A percentile compares a stretch with the other conserved stretches of the same genome.
Conservation (phyloP, 345 rosid genomes). For the Arabis alpina region DNA sequence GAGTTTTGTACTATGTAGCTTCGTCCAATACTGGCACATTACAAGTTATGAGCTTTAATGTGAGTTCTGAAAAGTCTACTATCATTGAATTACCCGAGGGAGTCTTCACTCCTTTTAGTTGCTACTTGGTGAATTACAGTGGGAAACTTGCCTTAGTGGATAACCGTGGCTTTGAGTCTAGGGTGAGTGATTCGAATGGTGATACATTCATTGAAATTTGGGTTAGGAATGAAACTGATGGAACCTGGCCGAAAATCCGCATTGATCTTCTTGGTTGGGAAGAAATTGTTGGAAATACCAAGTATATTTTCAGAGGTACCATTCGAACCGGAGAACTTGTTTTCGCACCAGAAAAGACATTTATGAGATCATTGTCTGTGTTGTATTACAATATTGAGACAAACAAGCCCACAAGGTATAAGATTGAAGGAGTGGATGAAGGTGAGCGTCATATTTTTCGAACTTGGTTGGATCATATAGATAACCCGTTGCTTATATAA, state of each 20-base stretch:
- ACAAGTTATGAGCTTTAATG: background rate
- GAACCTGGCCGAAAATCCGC: background rate
- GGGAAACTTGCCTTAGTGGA: background rate
- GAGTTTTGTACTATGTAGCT: constrained; percentile 15
- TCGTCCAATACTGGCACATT: background rate
- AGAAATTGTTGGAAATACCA: background rate
- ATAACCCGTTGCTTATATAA: background rate
- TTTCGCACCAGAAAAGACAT: background rate
- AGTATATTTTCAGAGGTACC: background rate
- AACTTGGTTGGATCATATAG: background rate
- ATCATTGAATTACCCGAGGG: background rate
- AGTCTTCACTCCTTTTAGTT: background rate
- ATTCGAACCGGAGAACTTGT: background rate
- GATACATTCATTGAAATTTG: background rate
- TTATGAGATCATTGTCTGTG: background rate
- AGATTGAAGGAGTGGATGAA: background rate
- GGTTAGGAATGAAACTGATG: background rate
- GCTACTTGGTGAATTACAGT: background rate
- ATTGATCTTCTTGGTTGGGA: background rate
- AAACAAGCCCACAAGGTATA: background rate
- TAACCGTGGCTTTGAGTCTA: background rate
- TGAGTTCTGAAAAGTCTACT: background rate
- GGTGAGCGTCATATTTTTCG: background rate
- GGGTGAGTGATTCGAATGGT: too few species aligned
- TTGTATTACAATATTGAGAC: background rate